Conservation (phyloP, 805 yeast species). For the Starmerella stigmatis region DNA sequence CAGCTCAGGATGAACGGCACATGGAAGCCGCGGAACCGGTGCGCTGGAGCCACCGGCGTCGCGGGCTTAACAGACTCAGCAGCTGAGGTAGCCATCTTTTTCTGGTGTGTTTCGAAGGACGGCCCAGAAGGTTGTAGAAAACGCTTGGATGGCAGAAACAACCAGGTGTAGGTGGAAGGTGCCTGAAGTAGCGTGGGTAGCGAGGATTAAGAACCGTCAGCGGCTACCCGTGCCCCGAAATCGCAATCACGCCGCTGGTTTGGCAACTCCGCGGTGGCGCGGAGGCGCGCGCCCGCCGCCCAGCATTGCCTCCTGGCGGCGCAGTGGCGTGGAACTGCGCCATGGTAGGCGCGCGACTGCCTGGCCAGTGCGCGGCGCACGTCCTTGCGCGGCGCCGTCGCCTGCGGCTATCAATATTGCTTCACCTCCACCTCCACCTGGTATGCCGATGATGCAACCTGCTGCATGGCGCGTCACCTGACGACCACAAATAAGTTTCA, state of each 20-base stretch:
- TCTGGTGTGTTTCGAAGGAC: neutral
- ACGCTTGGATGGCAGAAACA: neutral
- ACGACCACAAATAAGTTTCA: neutral
- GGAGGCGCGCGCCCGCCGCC: neutral
- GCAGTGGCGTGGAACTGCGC: too few relatives aligned
- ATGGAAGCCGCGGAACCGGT: constrained; percentile 20
- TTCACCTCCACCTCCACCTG: neutral
- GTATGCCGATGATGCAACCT: constrained; percentile 4
- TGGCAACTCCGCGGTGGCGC: neutral
- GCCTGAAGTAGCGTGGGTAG: too few relatives aligned
- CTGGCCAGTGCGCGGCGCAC: too few relatives aligned
- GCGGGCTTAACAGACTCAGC: constrained; percentile 1
- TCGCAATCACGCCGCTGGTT: constrained; percentile 3
- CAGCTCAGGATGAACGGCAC: constrained; percentile 49
- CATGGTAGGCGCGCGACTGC: too few relatives aligned
- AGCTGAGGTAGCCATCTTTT: constrained; percentile 1
- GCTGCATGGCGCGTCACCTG: neutral
- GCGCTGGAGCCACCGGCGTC: constrained; percentile 2
- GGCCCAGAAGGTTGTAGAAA: neutral
- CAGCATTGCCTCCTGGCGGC: too few relatives aligned
- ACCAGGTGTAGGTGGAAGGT: neutral
- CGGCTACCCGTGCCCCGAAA: constrained; percentile 4
- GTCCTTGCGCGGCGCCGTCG: too few relatives aligned
- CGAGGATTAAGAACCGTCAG: constrained; percentile 4
- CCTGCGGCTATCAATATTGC: neutral